Evolutionary conservation across 1,284 basidiomycete species (phyloP).

Genomic region (Cystobasidium sp.): DNA sequence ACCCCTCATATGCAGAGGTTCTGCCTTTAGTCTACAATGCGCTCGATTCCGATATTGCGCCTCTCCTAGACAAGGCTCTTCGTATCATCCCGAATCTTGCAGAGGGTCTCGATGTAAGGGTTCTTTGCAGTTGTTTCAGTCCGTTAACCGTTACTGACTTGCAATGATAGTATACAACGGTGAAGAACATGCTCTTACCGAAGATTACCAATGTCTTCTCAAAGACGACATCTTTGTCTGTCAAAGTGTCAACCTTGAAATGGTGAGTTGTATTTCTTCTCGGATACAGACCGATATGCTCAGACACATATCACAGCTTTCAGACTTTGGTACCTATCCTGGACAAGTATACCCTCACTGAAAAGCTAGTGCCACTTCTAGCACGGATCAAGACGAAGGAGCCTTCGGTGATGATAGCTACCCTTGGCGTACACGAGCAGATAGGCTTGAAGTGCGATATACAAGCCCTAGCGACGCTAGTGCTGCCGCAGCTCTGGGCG

Average conservation of each 20-base stretch:
- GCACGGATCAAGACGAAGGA: slow-evolving; percentile 96
- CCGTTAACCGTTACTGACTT: neutral
- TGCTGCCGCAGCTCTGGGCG: slow-evolving; percentile 90
- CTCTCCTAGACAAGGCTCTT: slow-evolving; percentile 89
- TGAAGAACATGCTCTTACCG: slow-evolving; percentile 77
- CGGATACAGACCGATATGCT: slow-evolving; percentile 58
- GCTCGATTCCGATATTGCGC: slow-evolving; percentile 85
- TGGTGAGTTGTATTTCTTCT: neutral
- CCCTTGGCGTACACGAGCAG: slow-evolving; percentile 89
- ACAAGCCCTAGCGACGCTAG: slow-evolving; percentile 89
- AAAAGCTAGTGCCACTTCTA: slow-evolving; percentile 90
- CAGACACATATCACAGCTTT: slow-evolving; percentile 92
- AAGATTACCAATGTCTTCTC: slow-evolving; percentile 68
- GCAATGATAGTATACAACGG: slow-evolving; percentile 46
- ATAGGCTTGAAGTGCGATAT: slow-evolving; percentile 95
- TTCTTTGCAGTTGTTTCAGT: neutral
- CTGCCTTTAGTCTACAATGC: slow-evolving; percentile 94
- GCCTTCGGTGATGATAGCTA: slow-evolving; percentile 90
- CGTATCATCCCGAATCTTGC: slow-evolving; percentile 83
- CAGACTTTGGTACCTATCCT: slow-evolving; percentile 89
- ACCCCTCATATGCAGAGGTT: slow-evolving; percentile 67
- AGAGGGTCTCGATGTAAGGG: slow-evolving; percentile 74
- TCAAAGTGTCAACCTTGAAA: slow-evolving; percentile 49
- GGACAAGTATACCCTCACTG: slow-evolving; percentile 91
- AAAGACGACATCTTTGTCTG: slow-evolving; percentile 53